Base-by-base conservation (phyloP, 768 basidiomycete genomes). In the Cantharellus anzutake region DNA sequence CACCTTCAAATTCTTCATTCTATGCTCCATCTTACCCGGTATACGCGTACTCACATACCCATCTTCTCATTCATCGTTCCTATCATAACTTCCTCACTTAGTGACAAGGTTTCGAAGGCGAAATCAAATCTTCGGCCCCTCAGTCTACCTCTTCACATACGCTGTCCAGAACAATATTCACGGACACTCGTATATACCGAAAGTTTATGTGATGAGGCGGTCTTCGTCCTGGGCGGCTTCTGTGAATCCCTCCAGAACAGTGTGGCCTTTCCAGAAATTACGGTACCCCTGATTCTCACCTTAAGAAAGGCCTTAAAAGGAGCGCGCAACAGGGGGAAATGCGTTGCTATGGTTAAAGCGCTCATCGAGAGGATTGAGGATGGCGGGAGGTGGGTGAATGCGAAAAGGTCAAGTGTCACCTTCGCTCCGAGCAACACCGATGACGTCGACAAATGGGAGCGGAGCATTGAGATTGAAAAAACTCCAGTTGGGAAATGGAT, bases 181-280 rank as follows among this genome's bases (percentile, higher is more conserved):
- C 84, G 83, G 66, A 98, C 94, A 2, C 80, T 84, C 3, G 80
- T 94, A 35, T 91, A 91, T 69, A 73, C 77, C 53, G 93, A 96
- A 66, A 82, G 80, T 0, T 70, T 96, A 44, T 75, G 81, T 2
- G 93, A 98, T 58, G 96, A 98, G 70, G 72, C 83, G 14, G 69
- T 76, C 3, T 94, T 80, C 70, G 70, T 89, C 37, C 74, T 94
- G 34, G 82, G 82, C 1, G 90, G 92, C 66, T 91, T 86, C 81
- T 79, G 91, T 58, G 76, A 81, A 39, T 82, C 80, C 0, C 81
- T 93, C 0, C 84, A 88, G 56, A 84, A 81, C 0, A 87, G 84
- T 69, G 82, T 97, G 61, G 89, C 89, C 0, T 98, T 96, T 76
- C 94, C 96, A 2, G 96, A 99, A 71, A 76, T 94, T 44, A 75